Conservation (phyloP, 441 rosid species). For the Adansonia madagascariensis region DNA sequence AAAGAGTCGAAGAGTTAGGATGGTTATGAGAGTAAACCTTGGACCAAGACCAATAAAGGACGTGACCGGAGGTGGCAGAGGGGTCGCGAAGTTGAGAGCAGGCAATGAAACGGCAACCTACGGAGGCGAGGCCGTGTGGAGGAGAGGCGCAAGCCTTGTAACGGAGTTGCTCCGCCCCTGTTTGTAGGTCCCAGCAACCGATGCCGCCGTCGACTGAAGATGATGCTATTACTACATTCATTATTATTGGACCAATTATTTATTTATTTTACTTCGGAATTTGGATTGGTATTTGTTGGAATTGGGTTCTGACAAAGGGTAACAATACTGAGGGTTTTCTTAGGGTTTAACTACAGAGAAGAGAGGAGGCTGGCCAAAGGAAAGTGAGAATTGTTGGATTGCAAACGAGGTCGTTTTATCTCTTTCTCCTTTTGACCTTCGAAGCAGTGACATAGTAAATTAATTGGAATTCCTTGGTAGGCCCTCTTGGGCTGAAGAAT, state of each 20-base stretch:
- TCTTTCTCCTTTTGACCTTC: background rate
- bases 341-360: constrained; percentile 10
- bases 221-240: constrained; percentile 63
- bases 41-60: constrained; percentile 79
- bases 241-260: background rate
- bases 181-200: constrained; percentile 76
- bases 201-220: constrained; percentile 70
- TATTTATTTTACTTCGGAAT: background rate
- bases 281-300: background rate
- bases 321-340: background rate
- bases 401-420: background rate
- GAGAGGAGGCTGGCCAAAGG: background rate
- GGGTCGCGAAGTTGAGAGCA: constrained; percentile 71
- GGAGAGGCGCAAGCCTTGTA: constrained; percentile 74
- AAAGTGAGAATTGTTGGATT: background rate
- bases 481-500: too few species aligned
- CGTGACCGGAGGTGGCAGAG: constrained; percentile 59
- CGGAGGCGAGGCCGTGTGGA: constrained; percentile 64
- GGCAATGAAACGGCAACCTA: constrained; percentile 66
- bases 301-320: background rate
- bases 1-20: constrained; percentile 28
- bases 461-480: too few species aligned
- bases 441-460: too few species aligned
- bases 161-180: constrained; percentile 68
- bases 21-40: constrained; percentile 45